Evolutionary conservation across 2,329 filamentous ascomycete species (phyloP).

Genomic region (Claviceps humidiphila): DNA sequence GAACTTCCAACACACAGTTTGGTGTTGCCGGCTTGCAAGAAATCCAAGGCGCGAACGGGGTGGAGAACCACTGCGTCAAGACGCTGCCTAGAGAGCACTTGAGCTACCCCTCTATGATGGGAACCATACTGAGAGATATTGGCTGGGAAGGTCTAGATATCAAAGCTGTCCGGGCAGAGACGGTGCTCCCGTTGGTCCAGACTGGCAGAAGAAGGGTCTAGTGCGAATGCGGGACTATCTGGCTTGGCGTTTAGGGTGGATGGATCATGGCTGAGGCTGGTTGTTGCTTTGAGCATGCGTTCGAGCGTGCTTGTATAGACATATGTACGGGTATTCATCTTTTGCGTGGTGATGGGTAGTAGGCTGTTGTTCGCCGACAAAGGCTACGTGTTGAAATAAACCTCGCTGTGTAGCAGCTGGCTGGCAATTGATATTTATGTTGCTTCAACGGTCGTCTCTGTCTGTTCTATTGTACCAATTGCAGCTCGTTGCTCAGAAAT

Average conservation of each 20-base stretch:
- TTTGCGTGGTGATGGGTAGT: no score
- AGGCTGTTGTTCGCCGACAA: no score
- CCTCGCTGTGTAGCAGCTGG: no score
- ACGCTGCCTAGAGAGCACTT: constrained; percentile 55
- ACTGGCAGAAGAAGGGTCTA: constrained; percentile 1
- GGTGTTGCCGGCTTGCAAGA: constrained; percentile 75
- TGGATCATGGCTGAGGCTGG: not conserved
- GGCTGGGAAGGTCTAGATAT: constrained; percentile 53
- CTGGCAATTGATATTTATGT: no score
- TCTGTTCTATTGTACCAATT: no score
- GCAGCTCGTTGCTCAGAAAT: no score
- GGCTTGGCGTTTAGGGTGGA: not conserved
- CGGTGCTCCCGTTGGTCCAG: constrained; percentile 4
- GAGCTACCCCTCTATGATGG: constrained; percentile 54
- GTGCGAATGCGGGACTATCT: not conserved
- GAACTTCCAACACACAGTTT: constrained; percentile 66
- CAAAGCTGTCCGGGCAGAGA: constrained; percentile 15
- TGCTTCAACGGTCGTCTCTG: no score
- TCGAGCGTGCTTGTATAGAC: not conserved
- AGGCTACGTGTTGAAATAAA: no score
- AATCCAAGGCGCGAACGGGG: constrained; percentile 49
- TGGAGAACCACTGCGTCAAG: constrained; percentile 57
- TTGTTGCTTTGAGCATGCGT: not conserved
- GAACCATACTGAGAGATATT: constrained; percentile 51
- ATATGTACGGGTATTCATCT: not conserved